phyloP scores from a whole-genome alignment of 768 basidiomycete species.

The Dictyophora rubrovolvata region DNA sequence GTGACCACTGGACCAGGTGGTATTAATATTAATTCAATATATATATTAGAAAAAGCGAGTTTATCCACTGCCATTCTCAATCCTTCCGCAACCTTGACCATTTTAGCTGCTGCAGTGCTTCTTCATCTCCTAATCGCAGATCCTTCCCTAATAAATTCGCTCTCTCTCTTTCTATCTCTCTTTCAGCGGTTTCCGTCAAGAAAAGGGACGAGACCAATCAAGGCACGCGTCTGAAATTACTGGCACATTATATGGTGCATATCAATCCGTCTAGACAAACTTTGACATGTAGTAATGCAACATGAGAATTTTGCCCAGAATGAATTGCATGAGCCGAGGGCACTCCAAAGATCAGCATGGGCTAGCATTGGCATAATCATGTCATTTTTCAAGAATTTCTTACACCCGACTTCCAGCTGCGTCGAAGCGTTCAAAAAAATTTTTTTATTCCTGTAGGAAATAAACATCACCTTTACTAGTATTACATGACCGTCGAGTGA shows the following conservation, averaged over 20 bases:
- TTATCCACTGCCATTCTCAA: neutral
- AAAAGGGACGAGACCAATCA: neutral
- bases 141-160: neutral
- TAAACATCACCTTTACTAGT: neutral
- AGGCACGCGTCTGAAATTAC: neutral
- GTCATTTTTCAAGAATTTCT: no score
- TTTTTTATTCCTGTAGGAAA: neutral
- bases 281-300: no score
- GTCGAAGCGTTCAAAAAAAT: no score
- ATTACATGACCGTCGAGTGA: neutral
- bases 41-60: neutral
- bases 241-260: neutral
- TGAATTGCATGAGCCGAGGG: no score
- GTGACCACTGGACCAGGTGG: no score
- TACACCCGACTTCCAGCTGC: no score
- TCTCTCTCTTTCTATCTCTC: neutral
- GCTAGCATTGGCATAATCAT: no score
- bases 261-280: no score
- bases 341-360: no score
- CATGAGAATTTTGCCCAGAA: no score
- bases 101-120: neutral
- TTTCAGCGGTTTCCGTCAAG: no score
- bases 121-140: neutral
- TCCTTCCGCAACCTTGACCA: neutral
- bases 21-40: no score